Percentiles rank a stretch among this genome's conserved stretches.
These are phyloP conservation scores for Mycena olivaceomarginata DNA, from an alignment of 768 basidiomycete genomes.

Conservation along the genomic window DNA sequence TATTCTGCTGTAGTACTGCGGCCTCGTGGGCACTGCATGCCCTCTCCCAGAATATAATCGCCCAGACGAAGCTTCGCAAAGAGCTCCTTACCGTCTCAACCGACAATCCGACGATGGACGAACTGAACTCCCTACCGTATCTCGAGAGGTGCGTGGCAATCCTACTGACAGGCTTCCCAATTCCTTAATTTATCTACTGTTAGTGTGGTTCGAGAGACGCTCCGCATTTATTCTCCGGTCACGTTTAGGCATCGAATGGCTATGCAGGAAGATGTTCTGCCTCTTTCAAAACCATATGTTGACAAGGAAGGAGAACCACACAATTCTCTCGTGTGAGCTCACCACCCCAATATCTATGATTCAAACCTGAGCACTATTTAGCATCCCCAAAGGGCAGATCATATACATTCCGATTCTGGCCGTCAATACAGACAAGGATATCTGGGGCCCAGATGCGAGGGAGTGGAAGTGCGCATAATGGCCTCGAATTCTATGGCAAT, in stretches of 20 bases:
- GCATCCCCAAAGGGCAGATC: slow-evolving; percentile 66
- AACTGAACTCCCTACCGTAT: slow-evolving; percentile 60
- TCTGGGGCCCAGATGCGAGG: slow-evolving; percentile 81
- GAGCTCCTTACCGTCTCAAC: slow-evolving; percentile 61
- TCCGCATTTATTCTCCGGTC: slow-evolving; percentile 75
- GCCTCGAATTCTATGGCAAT: background rate
- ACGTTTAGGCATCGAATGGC: slow-evolving; percentile 64
- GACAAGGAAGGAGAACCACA: slow-evolving; percentile 64
- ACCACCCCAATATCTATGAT: background rate
- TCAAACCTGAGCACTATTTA: slow-evolving; percentile 33
- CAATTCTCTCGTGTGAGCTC: slow-evolving; percentile 56
- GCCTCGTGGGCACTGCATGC: slow-evolving; percentile 65
- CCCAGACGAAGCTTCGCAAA: slow-evolving; percentile 64
- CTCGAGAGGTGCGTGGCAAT: slow-evolving; percentile 54
- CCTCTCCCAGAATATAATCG: slow-evolving; percentile 57
- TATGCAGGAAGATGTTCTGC: slow-evolving; percentile 71
- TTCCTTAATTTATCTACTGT: background rate
- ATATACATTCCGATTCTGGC: slow-evolving; percentile 70
- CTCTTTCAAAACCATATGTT: slow-evolving; percentile 65
- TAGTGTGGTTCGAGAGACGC: slow-evolving; percentile 65
- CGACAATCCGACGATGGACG: slow-evolving; percentile 64
- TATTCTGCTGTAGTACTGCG: slow-evolving; percentile 2
- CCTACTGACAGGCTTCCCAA: background rate
- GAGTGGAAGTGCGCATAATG: slow-evolving; percentile 72
- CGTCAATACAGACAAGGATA: slow-evolving; percentile 68